Evolutionary conservation across 2,329 filamentous ascomycete species (phyloP), one percentile per base, ranked within the genome.

Genomic region (Corniculantispora saksenae): DNA sequence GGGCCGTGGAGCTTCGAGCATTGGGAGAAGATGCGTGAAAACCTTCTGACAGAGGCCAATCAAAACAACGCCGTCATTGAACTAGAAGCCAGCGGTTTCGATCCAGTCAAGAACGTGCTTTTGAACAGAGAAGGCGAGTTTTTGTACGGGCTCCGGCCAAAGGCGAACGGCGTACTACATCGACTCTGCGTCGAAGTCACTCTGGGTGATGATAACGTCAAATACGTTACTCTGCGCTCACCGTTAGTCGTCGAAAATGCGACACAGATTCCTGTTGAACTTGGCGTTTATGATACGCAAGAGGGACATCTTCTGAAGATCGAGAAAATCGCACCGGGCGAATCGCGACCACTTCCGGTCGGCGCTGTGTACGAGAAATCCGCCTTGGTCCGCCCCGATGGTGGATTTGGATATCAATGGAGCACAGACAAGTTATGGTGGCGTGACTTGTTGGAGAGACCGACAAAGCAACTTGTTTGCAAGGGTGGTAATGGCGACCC

Each of bases 321-420:
- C 67, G 96, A 99, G 79, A 98, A 98, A 81, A 94, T 99, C 64
- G 86, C 93, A 0, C 96, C 95, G 0, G 95, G 96, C 0, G 94
- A 97, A 75, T 90, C 90, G 61, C 87, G 93, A 21, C 94, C 95
- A 10, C 92, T 93, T 13, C 95, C 95, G 0, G 93, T 99, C 8
- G 96, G 95, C 17, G 93, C 94, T 1, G 93, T 91, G 0, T 98
- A 90, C 74, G 86, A 96, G 79, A 96, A 98, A 79, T 93, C 90
- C 1, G 82, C 97, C 9, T 85, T 99, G 10, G 83, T 99, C 51
- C 88, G 95, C 40, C 95, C 95, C 1, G 95, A 98, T 74, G 93
- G 95, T 72, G 95, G 95, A 4, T 99, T 99, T 72, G 95, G 95
- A 1, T 99, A 97, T 75, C 88, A 91, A 66, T 99, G 95, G 95